Base-by-base conservation (phyloP, 768 basidiomycete species). In the Podaxis sp. region DNA sequence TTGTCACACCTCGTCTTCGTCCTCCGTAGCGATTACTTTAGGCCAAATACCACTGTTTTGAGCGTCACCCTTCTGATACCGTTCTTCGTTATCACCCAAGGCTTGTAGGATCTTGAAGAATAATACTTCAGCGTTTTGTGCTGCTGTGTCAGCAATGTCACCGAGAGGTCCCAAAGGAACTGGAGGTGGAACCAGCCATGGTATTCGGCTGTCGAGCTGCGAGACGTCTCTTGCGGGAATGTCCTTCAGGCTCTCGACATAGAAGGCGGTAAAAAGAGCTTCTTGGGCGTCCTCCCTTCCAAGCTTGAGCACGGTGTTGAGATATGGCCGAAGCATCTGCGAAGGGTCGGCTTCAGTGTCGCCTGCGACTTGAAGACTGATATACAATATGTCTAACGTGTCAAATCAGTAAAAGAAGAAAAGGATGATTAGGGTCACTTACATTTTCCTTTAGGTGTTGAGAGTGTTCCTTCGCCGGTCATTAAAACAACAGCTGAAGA, bases 361-460 rank as follows among this genome's bases (percentile, higher is more conserved):
- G 5, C 63, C 65, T n/a, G 65, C 47, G 33, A 86, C 69, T 12
- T 87, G 84, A 65, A 88, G 79, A 0, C 77, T 73, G 46, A 89
- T 73, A 69, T 88, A 85, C 7, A 88, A 38, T n/a, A 89, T 78
- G 79, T 80, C 90, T 91, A 66, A 15, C 56, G 13, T 27, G 62
- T 66, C 56, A 66, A 22, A 66, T 57, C 63, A 55, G 47, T 8
- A 59, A 29, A 25, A 38, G 40, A 40, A 17, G 47, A 46, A 24
- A 15, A 41, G n/a, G 33, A 37, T 52, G 50, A 57, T 57, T 33
- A 56, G 50, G 60, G 38, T 57, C 27, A 65, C 87, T 67, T 68
- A 89, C 91, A 90, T 80, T 87, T 88, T 2, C 85, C 90, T 54
- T 79, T 76, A 0, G 94, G 94, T 22, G 90, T 81, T 4, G 89